phyloP scores from a whole-genome alignment of 2,329 filamentous ascomycete species.

The Ophiostoma sp. region DNA sequence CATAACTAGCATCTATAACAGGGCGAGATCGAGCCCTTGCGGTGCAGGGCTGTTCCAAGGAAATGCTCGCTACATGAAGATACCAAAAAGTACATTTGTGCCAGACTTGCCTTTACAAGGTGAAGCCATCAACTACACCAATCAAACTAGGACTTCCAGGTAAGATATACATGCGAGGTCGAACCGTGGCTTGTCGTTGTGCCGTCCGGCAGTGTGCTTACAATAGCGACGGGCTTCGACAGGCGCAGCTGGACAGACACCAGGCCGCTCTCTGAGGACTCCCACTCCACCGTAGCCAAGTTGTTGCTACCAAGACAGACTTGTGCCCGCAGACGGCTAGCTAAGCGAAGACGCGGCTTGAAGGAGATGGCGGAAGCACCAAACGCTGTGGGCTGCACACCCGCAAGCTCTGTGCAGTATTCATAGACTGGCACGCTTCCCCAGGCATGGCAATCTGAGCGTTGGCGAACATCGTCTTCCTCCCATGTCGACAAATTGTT shows the following conservation, averaged over 20 bases:
- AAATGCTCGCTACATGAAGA: too few species aligned
- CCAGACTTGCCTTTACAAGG: too few species aligned
- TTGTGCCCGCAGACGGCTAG: constrained; percentile 27
- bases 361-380: constrained; percentile 29
- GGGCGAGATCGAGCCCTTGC: too few species aligned
- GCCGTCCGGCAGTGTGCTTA: neutral
- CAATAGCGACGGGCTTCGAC: neutral
- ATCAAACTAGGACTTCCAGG: neutral
- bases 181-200: neutral
- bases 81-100: too few species aligned
- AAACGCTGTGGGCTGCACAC: constrained; percentile 23
- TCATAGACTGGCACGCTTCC: constrained; percentile 40
- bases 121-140: too few species aligned
- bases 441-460: constrained; percentile 43
- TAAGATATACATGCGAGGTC: neutral
- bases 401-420: constrained; percentile 36
- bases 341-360: constrained; percentile 30
- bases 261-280: neutral
- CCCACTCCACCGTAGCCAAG: constrained; percentile 29
- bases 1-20: too few species aligned
- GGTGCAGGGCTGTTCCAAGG: too few species aligned
- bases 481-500: constrained; percentile 40
- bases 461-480: constrained; percentile 39
- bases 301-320: constrained; percentile 30
- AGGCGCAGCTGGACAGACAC: neutral